Conservation (phyloP, 306 rosid genomes). For the Vigna radiata region DNA sequence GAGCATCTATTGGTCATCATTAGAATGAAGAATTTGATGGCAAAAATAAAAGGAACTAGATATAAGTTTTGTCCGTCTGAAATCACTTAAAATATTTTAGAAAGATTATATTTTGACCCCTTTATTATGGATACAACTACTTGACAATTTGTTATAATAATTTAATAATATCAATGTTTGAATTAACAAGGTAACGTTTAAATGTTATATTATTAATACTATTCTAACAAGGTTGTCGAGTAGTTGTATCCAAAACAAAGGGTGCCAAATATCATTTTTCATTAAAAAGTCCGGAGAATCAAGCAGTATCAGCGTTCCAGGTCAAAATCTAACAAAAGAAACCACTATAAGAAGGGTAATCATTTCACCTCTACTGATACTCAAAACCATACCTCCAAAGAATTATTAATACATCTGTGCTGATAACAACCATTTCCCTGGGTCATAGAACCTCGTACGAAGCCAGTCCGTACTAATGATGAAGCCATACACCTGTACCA, state of each 20-base stretch:
- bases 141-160: too few species aligned
- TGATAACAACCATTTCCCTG: slow-evolving; percentile 99
- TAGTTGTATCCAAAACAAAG: too few species aligned
- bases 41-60: background rate
- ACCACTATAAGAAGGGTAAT: slow-evolving; percentile 22
- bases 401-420: slow-evolving; percentile 82
- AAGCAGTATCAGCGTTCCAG: slow-evolving; percentile 16
- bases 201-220: too few species aligned
- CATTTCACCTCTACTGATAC: slow-evolving; percentile 21
- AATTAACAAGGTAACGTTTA: too few species aligned
- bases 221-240: too few species aligned
- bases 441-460: slow-evolving; percentile 89
- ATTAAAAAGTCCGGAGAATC: slow-evolving; percentile 13
- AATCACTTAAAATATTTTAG: background rate
- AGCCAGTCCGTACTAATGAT: slow-evolving; percentile 92
- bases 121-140: too few species aligned
- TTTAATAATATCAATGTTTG: too few species aligned
- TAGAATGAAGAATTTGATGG: background rate
- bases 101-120: too few species aligned
- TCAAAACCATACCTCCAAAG: slow-evolving; percentile 73
- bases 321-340: slow-evolving; percentile 27
- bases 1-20: background rate
- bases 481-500: slow-evolving; percentile 92
- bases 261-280: background rate
- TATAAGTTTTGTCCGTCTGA: background rate